Evolutionary conservation across 352 stramenopile genomes (phyloP).

Genomic region (Thalassiosira exigua): DNA sequence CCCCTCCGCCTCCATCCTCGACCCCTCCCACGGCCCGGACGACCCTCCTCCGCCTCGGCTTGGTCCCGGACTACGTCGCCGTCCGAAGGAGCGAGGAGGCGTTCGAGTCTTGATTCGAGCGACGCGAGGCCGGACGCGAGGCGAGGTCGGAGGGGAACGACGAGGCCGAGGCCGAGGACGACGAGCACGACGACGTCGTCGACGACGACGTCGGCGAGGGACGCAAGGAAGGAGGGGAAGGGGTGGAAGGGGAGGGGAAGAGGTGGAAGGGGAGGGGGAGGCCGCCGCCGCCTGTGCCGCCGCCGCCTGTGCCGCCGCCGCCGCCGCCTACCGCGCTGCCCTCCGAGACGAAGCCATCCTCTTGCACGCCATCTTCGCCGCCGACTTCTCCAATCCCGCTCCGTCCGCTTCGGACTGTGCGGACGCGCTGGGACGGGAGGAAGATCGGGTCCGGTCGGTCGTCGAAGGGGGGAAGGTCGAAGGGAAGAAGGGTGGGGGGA

Average conservation of each 20-base stretch:
- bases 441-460: neutral
- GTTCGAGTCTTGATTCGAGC: neutral
- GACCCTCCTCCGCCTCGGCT: constrained; percentile 11
- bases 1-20: neutral
- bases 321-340: neutral
- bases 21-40: neutral
- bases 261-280: neutral
- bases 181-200: neutral
- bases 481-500: neutral
- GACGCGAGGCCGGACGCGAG: neutral
- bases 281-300: neutral
- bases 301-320: neutral
- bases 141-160: neutral
- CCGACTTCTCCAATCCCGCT: constrained; percentile 62
- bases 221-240: neutral
- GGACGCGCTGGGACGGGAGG: constrained; percentile 24
- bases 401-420: constrained; percentile 48
- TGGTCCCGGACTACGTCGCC: constrained; percentile 19
- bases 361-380: constrained; percentile 65
- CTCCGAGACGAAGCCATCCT: constrained; percentile 31
- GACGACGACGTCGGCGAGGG: neutral
- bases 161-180: neutral
- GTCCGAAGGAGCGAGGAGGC: constrained; percentile 11
- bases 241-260: neutral
- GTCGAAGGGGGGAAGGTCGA: neutral